These are phyloP conservation scores for Boletus hoseneyae DNA, from an alignment of 1,284 basidiomycete species.

Conservation along the genomic window DNA sequence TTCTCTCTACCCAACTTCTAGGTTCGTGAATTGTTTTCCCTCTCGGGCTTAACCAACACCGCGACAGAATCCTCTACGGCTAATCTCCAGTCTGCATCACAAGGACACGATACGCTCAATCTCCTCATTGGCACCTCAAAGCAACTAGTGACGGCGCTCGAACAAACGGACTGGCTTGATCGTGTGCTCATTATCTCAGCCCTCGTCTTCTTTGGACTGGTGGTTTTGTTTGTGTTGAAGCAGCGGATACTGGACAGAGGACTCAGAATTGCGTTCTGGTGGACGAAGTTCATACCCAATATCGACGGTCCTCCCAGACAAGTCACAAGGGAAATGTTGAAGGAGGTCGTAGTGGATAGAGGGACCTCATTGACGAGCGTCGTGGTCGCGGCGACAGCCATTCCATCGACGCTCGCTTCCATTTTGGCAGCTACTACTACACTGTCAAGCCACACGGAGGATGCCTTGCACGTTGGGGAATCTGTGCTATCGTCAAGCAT, in stretches of 20 bases:
- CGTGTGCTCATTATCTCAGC: constrained; percentile 77
- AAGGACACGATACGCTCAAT: constrained; percentile 76
- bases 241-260: constrained; percentile 77
- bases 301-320: constrained; percentile 4
- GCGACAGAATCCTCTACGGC: constrained; percentile 74
- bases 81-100: constrained; percentile 69
- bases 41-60: neutral
- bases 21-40: constrained; percentile 45
- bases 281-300: constrained; percentile 66
- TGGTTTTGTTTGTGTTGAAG: constrained; percentile 83
- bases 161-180: constrained; percentile 90
- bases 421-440: constrained; percentile 9
- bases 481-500: neutral
- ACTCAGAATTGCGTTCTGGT: constrained; percentile 71
- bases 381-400: constrained; percentile 4
- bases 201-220: constrained; percentile 79
- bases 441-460: neutral
- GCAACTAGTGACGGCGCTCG: constrained; percentile 79
- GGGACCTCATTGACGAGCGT: constrained; percentile 10
- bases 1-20: constrained; percentile 81
- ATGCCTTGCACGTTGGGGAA: neutral
- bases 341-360: constrained; percentile 9
- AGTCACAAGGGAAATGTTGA: constrained; percentile 5
- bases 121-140: constrained; percentile 76
- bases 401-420: constrained; percentile 15